A percentile compares a stretch with the other conserved stretches of the same genome.
Conservation (phyloP, 1,284 basidiomycete genomes). For the Irpex lacteus region DNA sequence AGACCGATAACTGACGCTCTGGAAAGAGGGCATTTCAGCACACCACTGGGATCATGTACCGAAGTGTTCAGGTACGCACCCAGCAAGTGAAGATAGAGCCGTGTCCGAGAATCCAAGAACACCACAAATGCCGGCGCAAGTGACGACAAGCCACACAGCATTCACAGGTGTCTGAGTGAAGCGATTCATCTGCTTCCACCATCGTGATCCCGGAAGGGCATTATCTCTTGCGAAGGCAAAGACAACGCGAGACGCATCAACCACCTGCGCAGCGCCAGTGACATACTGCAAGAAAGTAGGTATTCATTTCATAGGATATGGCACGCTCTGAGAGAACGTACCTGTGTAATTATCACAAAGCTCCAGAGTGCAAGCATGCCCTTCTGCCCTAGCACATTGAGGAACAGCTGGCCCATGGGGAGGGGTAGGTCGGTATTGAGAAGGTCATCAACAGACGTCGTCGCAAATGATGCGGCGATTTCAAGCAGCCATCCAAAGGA, state of each 20-base stretch:
- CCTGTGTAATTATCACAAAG: conserved; percentile 69
- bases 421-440: conserved; percentile 51
- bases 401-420: conserved; percentile 71
- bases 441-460: conserved; percentile 51
- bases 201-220: conserved; percentile 67
- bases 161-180: conserved; percentile 67
- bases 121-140: conserved; percentile 53
- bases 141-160: conserved; percentile 74
- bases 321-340: conserved; percentile 21
- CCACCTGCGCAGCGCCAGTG: conserved; percentile 71
- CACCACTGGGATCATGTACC: neutral
- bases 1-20: conserved; percentile 71
- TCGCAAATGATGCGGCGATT: conserved; percentile 65
- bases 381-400: conserved; percentile 60
- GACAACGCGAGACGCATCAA: conserved; percentile 72
- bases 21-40: neutral
- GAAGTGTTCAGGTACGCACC: conserved; percentile 37
- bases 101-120: conserved; percentile 63
- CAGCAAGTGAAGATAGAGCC: conserved; percentile 63
- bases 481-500: conserved; percentile 61
- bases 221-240: conserved; percentile 75
- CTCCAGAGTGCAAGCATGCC: conserved; percentile 74
- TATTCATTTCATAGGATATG: neutral
- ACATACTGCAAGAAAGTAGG: conserved; percentile 46
- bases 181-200: conserved; percentile 60